Base-by-base conservation (phyloP, 352 stramenopile species). In the Phytophthora macrochlamydospora region DNA sequence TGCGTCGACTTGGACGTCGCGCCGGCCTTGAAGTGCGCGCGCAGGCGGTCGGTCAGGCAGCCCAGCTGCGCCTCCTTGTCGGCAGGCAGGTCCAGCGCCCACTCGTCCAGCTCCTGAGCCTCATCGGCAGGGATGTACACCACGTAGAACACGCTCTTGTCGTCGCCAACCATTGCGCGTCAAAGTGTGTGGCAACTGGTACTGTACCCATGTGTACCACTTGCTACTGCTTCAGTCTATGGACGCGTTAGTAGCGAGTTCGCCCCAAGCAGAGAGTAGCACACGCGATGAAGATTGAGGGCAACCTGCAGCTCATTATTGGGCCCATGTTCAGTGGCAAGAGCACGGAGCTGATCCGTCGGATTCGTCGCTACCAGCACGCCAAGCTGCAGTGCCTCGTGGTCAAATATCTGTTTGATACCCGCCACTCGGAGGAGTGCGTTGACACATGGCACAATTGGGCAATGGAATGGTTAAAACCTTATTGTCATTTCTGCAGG, bases 271-370 rank as follows among this genome's bases (percentile, higher is more conserved):
- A 46, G 13, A 40, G 9, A 40, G 35, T 11, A 40, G 35, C 35
- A 40, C 6, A 81, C 76, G 63, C 62, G 68, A 65, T 65, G 62
- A 67, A 64, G 33, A 65, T 87, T 24, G 73, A 76, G 32, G 85
- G 87, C 42, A 73, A 87, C 61, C 59, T 95, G 56, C 83, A 95
- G 68, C 80, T 95, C 37, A 94, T 95, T 53, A 80, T 95, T 40
- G 88, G 88, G 5, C 86, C 88, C 55, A 95, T 95, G 88, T 95
- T 94, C 69, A 94, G 85, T 59, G 88, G 88, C 68, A 95, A 95
- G 68, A 93, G 80, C 65, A 95, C 86, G 44, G 88, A 95, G 66
- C 85, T 95, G 65, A 87, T 95, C 57, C 86, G 88, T 42, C 84
- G 88, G 56, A 86, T 93, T 53, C 85, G 85, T 35, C 81, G 88